Evolutionary conservation across 495 filamentous ascomycete species (phyloP).

Genomic region (Apiosordaria backusii): DNA sequence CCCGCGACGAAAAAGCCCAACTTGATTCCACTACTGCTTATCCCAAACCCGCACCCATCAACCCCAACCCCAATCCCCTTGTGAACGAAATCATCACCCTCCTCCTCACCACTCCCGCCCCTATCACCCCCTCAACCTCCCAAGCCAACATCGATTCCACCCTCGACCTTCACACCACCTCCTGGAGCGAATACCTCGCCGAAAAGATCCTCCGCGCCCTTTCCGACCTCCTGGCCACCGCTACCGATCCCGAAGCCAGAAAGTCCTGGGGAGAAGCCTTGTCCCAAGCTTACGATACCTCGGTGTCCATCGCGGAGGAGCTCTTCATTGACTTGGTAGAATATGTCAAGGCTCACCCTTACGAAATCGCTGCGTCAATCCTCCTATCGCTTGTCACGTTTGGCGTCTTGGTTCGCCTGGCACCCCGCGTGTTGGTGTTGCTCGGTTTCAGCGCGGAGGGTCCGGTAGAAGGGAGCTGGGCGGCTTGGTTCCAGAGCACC

Average conservation of each 20-base stretch:
- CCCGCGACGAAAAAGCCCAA: not conserved
- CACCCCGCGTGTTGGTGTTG: constrained; percentile 43
- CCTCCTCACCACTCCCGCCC: not conserved
- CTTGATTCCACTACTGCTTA: not conserved
- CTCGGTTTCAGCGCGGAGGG: constrained; percentile 51
- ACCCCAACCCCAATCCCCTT: not conserved
- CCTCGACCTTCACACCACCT: not conserved
- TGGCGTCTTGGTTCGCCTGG: constrained; percentile 46
- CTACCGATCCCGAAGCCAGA: not conserved
- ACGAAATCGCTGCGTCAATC: constrained; percentile 17
- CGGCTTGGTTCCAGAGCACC: constrained; percentile 21
- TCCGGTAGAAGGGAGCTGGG: constrained; percentile 31
- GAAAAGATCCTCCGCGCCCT: constrained; percentile 14
- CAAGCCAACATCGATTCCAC: not conserved
- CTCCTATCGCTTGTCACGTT: constrained; percentile 43
- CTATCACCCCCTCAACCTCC: not conserved
- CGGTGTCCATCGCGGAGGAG: constrained; percentile 1
- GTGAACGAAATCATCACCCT: not conserved
- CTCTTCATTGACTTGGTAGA: constrained; percentile 13
- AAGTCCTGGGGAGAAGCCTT: constrained; percentile 19
- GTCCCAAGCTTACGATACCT: constrained; percentile 14
- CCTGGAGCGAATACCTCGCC: constrained; percentile 20
- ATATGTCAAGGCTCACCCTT: constrained; percentile 21
- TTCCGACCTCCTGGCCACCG: constrained; percentile 10
- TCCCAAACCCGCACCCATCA: not conserved